A percentile compares a stretch with the other conserved stretches of the same genome.
phyloP scores from a whole-genome alignment of 192 early-diverging fungal genomes.

The Chytriomyces sp. region DNA sequence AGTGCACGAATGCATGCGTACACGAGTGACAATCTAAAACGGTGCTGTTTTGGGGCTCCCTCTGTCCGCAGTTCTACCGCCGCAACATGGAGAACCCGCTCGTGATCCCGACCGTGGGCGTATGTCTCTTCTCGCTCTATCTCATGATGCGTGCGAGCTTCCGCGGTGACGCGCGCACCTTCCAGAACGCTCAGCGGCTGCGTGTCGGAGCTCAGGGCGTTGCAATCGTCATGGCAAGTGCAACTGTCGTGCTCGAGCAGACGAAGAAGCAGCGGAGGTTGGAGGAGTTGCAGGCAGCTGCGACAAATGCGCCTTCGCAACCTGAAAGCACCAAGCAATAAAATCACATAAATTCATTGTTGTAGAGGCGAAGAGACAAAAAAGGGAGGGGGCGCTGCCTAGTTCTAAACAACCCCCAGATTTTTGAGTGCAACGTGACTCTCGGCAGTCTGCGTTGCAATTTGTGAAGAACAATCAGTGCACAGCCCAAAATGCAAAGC shows the following conservation, averaged over 20 bases:
- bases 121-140: conserved; percentile 17
- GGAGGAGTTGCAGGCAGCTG: not conserved
- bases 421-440: conserved; percentile 25
- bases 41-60: not conserved
- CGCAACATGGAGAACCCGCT: conserved; percentile 37
- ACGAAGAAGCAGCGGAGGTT: not conserved
- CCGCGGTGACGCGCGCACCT: conserved; percentile 28
- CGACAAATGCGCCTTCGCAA: too few relatives aligned
- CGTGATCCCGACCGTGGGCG: conserved; percentile 32
- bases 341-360: too few relatives aligned
- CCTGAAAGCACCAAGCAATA: too few relatives aligned
- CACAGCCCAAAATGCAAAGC: conserved; percentile 20
- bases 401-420: conserved; percentile 7
- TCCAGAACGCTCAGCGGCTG: conserved; percentile 33
- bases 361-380: too few relatives aligned
- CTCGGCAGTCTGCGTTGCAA: not conserved
- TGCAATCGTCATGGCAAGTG: conserved; percentile 28
- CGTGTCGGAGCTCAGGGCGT: conserved; percentile 36
- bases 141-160: conserved; percentile 30
- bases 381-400: too few relatives aligned
- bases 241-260: not conserved
- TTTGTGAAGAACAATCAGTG: not conserved
- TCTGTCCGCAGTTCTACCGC: conserved; percentile 3
- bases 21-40: not conserved
- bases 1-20: not conserved